Evolutionary conservation across 2,329 filamentous ascomycete genomes (phyloP), one percentile per base, ranked within the genome.

Genomic region (Cordyceps fumosorosea): DNA sequence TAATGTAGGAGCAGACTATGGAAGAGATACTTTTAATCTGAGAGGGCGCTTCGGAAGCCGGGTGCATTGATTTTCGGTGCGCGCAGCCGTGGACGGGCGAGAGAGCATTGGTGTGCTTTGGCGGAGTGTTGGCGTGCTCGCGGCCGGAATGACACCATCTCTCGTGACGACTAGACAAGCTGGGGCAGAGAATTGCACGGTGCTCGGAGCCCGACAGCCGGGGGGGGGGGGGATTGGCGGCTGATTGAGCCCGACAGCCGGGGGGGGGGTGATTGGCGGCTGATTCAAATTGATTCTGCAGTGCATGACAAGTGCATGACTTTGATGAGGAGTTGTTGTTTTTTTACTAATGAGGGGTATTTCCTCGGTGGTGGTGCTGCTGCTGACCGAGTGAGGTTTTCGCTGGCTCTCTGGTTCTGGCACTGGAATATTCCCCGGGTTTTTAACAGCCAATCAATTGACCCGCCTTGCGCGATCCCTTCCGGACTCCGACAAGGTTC

Each of bases 71-170:
- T 53, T 2, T 22, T 14, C 5, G 22, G 11, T 48, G n/a, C 20
- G 20, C 20, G 54, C 16, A 34, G 5, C 6, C n/a, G 5, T 5
- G 18, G n/a, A 57, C 18, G 6, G 29, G 44, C 29, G 29, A 29
- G 29, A 59, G 32, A 26, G 3, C 6, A 6, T 5, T 59, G 37
- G 24, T 54, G 50, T 47, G 42, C 58, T 60, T 54, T 34, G 58
- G 58, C 58, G 58, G 58, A 54, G 58, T 37, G 58, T 54, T 60
- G 58, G 58, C 58, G 58, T 60, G 58, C 58, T 60, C 58, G 42
- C 26, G 40, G 50, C 42, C 50, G 51, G 51, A 60, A 60, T 60
- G 58, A 60, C 58, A 60, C 58, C 58, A 60, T 60, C 50, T 47
- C 20, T 48, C 16, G 34, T 34, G 12, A 45, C 24, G 24, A n/a